Evolutionary conservation across 176 grass and related monocot species (phyloP).

Genomic region (Triticum turgidum): DNA sequence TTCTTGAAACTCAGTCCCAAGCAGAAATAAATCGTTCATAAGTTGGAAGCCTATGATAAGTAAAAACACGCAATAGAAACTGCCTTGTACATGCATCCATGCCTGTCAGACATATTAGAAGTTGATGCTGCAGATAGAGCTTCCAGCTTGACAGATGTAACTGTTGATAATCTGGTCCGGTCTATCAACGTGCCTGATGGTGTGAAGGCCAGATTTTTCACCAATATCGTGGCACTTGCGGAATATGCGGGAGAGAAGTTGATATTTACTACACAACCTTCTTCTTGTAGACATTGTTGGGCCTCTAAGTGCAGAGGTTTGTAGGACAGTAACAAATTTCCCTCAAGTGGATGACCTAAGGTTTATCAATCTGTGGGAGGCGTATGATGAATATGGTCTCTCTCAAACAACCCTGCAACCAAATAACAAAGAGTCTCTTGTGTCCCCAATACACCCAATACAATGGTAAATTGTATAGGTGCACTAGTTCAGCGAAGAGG

Average conservation of each 20-base stretch:
- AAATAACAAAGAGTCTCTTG: no score
- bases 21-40: slow-evolving; percentile 58
- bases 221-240: slow-evolving; percentile 69
- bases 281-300: no score
- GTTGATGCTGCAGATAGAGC: slow-evolving; percentile 52
- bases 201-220: slow-evolving; percentile 81
- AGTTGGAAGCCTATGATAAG: slow-evolving; percentile 58
- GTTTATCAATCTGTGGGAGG: no score
- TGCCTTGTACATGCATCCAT: slow-evolving; percentile 69
- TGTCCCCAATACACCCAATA: no score
- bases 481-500: no score
- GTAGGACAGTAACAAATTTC: no score
- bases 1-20: slow-evolving; percentile 59
- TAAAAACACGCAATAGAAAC: slow-evolving; percentile 59
- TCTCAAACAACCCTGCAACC: no score
- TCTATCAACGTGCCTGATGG: slow-evolving; percentile 50
- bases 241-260: slow-evolving; percentile 63
- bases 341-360: no score
- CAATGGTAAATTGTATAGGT: no score
- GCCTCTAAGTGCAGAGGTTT: no score
- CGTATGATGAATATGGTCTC: no score
- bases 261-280: no score
- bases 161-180: slow-evolving; percentile 50
- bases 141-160: slow-evolving; percentile 30
- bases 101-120: slow-evolving; percentile 66